Percentiles rank a stretch among this genome's conserved stretches.
These are phyloP conservation scores for Hericium rajendrae DNA, from an alignment of 768 basidiomycete species.

Conservation along the genomic window DNA sequence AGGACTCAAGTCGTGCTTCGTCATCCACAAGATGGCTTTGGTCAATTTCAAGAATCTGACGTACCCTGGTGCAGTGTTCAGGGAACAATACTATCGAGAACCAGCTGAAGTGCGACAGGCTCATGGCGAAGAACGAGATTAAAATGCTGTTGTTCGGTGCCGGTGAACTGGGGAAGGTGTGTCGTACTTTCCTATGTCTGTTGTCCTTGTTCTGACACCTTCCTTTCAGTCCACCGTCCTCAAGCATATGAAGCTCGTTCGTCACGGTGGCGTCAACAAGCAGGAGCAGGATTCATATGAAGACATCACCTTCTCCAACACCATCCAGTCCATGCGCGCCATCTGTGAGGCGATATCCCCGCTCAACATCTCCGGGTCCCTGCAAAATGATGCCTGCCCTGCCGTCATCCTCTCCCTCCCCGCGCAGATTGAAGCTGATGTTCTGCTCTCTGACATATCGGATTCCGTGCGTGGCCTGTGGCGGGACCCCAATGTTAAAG, in stretches of 20 bases:
- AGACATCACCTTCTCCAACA: slow-evolving; percentile 92
- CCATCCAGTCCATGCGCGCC: slow-evolving; percentile 91
- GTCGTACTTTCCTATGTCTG: slow-evolving; percentile 9
- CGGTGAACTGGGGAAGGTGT: slow-evolving; percentile 91
- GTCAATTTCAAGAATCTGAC: no score
- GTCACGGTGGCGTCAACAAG: slow-evolving; percentile 82
- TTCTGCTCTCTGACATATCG: slow-evolving; percentile 62
- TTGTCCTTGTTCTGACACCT: background rate
- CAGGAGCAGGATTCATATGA: slow-evolving; percentile 88
- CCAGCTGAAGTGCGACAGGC: slow-evolving; percentile 81
- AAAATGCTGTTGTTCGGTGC: slow-evolving; percentile 95
- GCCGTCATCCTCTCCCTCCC: slow-evolving; percentile 64
- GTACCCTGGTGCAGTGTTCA: slow-evolving; percentile 17
- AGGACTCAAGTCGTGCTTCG: no score
- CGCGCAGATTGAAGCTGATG: slow-evolving; percentile 68
- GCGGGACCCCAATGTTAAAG: slow-evolving; percentile 67
- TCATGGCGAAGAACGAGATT: slow-evolving; percentile 88
- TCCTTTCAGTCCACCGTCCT: slow-evolving; percentile 68
- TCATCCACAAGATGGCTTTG: no score
- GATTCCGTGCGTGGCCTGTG: slow-evolving; percentile 79
- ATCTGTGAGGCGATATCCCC: slow-evolving; percentile 89
- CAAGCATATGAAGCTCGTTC: slow-evolving; percentile 97
- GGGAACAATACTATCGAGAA: slow-evolving; percentile 92
- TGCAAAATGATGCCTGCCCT: slow-evolving; percentile 58
- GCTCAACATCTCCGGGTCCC: slow-evolving; percentile 65